Evolutionary conservation across 768 basidiomycete species (phyloP), one percentile per base, ranked within the genome.

Genomic region (Tubosaeta brunneosetosa): DNA sequence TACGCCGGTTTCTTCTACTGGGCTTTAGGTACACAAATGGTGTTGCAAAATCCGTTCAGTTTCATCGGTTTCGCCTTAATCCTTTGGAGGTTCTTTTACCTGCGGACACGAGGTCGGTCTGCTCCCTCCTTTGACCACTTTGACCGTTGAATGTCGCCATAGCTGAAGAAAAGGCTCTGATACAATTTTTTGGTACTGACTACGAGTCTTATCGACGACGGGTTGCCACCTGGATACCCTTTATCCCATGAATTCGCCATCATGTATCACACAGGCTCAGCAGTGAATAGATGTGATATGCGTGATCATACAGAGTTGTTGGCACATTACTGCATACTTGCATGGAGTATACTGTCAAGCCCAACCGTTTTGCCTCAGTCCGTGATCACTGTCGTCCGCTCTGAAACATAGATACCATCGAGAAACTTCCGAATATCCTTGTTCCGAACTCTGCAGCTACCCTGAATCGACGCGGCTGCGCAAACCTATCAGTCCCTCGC

Each of bases 391-490:
- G 85, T 85, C 53, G 82, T 81, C 76, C 82, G 86, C 65, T 88
- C 86, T 34, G 91, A 93, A 55, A 93, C 91, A 63, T 93, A 93
- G 75, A 94, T 83, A 71, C 91, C 89, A 69, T 94, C 91, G 71
- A 97, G 78, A 81, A 97, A 97, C 80, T 97, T 97, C 66, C 95
- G 92, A 75, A 98, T 97, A 80, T 95, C 95, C 80, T 99, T 99
- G 87, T 98, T 97, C 73, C 92, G 88, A 66, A 99, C 97, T 62
- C 87, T 84, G 78, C 93, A 97, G 56, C 88, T 79, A 62, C 94
- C 94, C 71, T 98, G 97, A 70, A 99, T 98, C 38, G 91, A 91
- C 44, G 97, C 97, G 55, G 97, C 93, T 86, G 56, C 48, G 27
- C 52, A 25, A 29, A 44, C 43, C 55, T 38, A 56, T 56, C 43